These are phyloP conservation scores for Letharia lupina DNA, from an alignment of 495 filamentous ascomycete species.

Conservation along the genomic window DNA sequence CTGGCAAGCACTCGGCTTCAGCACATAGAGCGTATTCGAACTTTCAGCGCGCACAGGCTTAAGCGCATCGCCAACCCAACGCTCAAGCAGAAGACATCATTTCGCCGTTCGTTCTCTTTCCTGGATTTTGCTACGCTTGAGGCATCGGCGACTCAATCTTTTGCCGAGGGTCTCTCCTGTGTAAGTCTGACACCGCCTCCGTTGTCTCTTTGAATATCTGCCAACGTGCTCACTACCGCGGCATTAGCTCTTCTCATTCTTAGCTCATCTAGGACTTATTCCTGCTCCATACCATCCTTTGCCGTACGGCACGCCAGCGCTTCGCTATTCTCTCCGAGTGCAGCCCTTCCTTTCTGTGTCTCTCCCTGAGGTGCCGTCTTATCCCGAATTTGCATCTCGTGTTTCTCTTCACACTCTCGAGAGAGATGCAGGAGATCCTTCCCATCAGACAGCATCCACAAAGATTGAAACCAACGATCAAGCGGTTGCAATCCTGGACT, in stretches of 20 bases:
- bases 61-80: constrained; percentile 29
- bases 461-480: constrained; percentile 8
- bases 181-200: constrained; percentile 27
- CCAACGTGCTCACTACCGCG: constrained; percentile 3
- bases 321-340: constrained; percentile 85
- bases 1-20: constrained; percentile 45
- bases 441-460: not conserved
- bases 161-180: constrained; percentile 58
- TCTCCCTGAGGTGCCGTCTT: constrained; percentile 62
- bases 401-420: constrained; percentile 36
- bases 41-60: constrained; percentile 42
- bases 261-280: constrained; percentile 54
- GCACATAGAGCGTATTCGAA: constrained; percentile 54
- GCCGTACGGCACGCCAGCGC: constrained; percentile 59
- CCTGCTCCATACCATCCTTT: constrained; percentile 42
- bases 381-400: constrained; percentile 47
- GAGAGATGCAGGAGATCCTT: constrained; percentile 24
- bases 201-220: not conserved
- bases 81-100: constrained; percentile 31
- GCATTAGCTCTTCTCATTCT: constrained; percentile 53
- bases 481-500: constrained; percentile 42
- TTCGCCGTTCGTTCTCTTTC: constrained; percentile 47
- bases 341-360: constrained; percentile 69
- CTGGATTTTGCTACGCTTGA: constrained; percentile 57
- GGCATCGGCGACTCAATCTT: constrained; percentile 56